A percentile compares a stretch with the other conserved stretches of the same genome.
These are phyloP conservation scores for Fusarium succisae DNA, from an alignment of 2,329 filamentous ascomycete species.

Conservation along the genomic window DNA sequence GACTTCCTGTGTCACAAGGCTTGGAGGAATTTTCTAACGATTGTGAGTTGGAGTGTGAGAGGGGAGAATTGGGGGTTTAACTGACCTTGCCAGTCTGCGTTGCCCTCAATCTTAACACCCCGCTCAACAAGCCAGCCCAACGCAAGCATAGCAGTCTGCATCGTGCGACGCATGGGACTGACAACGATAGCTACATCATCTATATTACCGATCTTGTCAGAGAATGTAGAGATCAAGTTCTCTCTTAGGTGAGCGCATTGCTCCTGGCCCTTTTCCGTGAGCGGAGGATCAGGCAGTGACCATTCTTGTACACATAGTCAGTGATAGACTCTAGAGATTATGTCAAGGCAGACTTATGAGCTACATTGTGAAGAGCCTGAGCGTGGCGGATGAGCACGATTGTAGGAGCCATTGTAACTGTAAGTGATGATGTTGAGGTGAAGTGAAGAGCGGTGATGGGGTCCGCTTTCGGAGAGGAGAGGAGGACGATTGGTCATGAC, in stretches of 20 bases:
- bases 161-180: slow-evolving; percentile 71
- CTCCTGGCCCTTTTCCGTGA: slow-evolving; percentile 58
- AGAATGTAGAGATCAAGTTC: slow-evolving; percentile 52
- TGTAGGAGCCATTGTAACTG: slow-evolving; percentile 58
- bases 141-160: slow-evolving; percentile 69
- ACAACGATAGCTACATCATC: slow-evolving; percentile 63
- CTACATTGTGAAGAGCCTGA: slow-evolving; percentile 69
- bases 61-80: slow-evolving; percentile 45
- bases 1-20: slow-evolving; percentile 70
- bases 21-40: slow-evolving; percentile 60
- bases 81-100: slow-evolving; percentile 76
- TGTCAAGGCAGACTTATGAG: slow-evolving; percentile 53
- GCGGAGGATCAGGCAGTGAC: slow-evolving; percentile 58
- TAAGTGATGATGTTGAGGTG: neutral
- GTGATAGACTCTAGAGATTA: neutral
- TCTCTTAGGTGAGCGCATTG: slow-evolving; percentile 59
- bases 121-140: slow-evolving; percentile 66
- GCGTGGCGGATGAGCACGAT: slow-evolving; percentile 91
- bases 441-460: neutral
- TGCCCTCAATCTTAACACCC: slow-evolving; percentile 63
- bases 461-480: slow-evolving; percentile 20
- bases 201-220: slow-evolving; percentile 44
- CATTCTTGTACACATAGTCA: slow-evolving; percentile 54
- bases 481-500: neutral
- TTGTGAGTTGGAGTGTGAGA: neutral